Percentiles rank a stretch among this genome's conserved stretches.
Conservation (phyloP, 139 green algal genomes). For the Tetradesmus obliquus region DNA sequence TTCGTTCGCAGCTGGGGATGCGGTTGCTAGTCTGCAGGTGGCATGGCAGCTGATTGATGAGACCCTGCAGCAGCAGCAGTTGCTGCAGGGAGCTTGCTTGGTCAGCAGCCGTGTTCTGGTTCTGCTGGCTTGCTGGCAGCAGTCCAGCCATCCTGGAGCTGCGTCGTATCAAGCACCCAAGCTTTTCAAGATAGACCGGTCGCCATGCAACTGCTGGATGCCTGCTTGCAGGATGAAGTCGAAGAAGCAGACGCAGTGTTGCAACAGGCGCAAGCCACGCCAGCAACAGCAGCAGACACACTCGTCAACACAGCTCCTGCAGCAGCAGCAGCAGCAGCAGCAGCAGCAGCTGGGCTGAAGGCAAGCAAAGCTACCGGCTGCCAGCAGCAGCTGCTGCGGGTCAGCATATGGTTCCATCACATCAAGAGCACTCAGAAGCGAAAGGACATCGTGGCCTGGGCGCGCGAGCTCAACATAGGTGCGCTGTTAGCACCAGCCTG, state of each 20-base stretch:
- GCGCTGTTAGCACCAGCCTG: conserved; percentile 67
- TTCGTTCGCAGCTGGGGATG: background rate
- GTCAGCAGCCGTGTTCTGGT: too few relatives aligned
- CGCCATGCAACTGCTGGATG: background rate
- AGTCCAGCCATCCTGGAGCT: background rate
- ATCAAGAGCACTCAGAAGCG: conserved; percentile 78
- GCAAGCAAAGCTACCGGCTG: background rate
- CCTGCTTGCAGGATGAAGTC: background rate
- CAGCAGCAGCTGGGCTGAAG: too few relatives aligned
- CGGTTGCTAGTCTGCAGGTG: background rate
- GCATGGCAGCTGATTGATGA: background rate
- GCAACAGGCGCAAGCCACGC: background rate
- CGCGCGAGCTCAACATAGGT: conserved; percentile 57
- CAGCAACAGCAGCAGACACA: background rate
- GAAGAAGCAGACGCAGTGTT: background rate
- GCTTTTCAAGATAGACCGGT: too few relatives aligned
- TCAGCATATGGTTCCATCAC: conserved; percentile 80
- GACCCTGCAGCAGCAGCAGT: conserved; percentile 3
- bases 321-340: background rate
- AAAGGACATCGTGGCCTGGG: conserved; percentile 72
- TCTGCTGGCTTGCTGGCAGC: background rate
- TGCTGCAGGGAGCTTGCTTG: too few relatives aligned
- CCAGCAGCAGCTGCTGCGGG: conserved; percentile 29
- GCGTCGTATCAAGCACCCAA: too few relatives aligned
- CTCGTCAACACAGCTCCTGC: background rate